Evolutionary conservation across 1,284 basidiomycete genomes (phyloP).

Genomic region (Moesziomyces antarcticus): DNA sequence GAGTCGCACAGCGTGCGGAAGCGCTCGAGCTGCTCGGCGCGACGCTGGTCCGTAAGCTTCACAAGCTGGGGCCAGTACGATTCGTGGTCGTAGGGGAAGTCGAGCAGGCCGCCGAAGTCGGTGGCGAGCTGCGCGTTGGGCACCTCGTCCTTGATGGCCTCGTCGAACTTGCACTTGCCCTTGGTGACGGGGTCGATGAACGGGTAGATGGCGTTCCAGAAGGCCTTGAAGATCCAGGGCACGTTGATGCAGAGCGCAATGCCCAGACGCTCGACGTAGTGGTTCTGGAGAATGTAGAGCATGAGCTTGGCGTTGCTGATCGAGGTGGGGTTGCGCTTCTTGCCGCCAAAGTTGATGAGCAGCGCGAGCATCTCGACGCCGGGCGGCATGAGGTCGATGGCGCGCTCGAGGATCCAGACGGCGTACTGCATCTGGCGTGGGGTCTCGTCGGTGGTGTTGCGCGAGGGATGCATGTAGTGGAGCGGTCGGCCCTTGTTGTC

Average conservation of each 20-base stretch:
- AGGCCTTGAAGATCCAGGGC: conserved; percentile 56
- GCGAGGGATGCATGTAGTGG: conserved; percentile 69
- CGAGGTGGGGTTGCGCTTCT: conserved; percentile 58
- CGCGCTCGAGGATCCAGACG: conserved; percentile 69
- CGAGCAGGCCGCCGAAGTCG: conserved; percentile 60
- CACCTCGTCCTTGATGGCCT: conserved; percentile 61
- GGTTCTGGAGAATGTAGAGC: conserved; percentile 67
- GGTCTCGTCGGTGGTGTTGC: conserved; percentile 63
- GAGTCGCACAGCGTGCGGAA: conserved; percentile 69
- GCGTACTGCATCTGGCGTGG: conserved; percentile 68
- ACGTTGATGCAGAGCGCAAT: conserved; percentile 68
- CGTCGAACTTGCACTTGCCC: conserved; percentile 64
- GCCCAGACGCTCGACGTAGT: conserved; percentile 68
- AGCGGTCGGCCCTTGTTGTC: conserved; percentile 68
- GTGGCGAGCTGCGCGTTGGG: conserved; percentile 51
- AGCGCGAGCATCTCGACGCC: conserved; percentile 66
- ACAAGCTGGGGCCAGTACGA: conserved; percentile 79
- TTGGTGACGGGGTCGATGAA: conserved; percentile 69
- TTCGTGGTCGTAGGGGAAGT: conserved; percentile 75
- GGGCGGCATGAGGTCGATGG: conserved; percentile 68
- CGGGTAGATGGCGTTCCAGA: conserved; percentile 65
- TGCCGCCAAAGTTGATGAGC: conserved; percentile 62
- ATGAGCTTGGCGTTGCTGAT: conserved; percentile 63
- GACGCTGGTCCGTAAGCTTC: conserved; percentile 72
- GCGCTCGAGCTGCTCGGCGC: conserved; percentile 72